phyloP scores from a whole-genome alignment of 164 flowering plant genomes.

The Vitis rotundifolia region DNA sequence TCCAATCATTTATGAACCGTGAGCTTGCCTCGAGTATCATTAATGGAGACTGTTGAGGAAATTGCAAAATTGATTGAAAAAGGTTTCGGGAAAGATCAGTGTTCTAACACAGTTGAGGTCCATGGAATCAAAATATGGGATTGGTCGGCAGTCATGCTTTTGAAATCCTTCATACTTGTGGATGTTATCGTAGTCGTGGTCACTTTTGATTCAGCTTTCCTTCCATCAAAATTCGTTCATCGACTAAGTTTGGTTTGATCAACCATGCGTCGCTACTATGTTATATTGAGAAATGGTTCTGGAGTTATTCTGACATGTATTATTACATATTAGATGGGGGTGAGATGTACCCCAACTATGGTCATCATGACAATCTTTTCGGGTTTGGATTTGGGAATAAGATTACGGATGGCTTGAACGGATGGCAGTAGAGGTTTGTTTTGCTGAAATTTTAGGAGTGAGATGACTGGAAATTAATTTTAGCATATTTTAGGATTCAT shows the following conservation, averaged over 20 bases:
- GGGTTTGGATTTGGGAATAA: conserved; percentile 83
- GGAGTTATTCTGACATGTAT: conserved; percentile 72
- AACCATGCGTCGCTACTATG: conserved; percentile 77
- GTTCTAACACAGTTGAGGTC: no score
- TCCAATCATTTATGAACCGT: no score
- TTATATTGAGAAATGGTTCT: conserved; percentile 80
- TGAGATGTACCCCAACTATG: conserved; percentile 95
- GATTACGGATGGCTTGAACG: conserved; percentile 78
- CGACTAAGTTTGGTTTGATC: conserved; percentile 75
- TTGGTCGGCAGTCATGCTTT: conserved; percentile 96
- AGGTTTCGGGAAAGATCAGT: no score
- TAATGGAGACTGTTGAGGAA: no score
- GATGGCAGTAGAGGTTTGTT: conserved; percentile 70
- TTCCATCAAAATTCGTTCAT: conserved; percentile 68
- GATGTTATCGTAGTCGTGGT: conserved; percentile 76
- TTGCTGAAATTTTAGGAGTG: no score
- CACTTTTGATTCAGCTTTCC: conserved; percentile 83
- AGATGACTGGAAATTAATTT: no score
- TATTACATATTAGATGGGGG: conserved; percentile 90
- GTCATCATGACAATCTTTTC: conserved; percentile 73
- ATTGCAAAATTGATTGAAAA: no score
- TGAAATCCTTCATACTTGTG: conserved; percentile 77
- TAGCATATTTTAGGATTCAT: no score
- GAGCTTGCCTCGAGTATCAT: no score
- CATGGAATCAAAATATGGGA: no score